phyloP scores from a whole-genome alignment of 108 stramenopile species.

The Nitzschia sp. region DNA sequence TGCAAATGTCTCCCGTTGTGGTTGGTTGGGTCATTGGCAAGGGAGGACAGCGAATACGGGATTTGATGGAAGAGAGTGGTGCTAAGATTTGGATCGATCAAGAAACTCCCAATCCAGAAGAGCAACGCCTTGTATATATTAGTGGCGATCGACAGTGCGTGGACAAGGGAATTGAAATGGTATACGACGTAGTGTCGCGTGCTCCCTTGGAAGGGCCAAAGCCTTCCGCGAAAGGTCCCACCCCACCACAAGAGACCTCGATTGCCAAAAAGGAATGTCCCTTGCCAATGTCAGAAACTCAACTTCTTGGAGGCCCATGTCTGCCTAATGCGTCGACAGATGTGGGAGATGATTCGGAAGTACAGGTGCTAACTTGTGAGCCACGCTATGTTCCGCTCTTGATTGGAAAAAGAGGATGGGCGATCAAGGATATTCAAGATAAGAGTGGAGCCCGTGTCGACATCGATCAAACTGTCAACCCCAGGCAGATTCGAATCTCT shows the following conservation, averaged over 20 bases:
- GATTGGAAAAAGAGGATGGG: slow-evolving; percentile 85
- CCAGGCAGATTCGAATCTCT: slow-evolving; percentile 75
- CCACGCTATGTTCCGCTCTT: slow-evolving; percentile 78
- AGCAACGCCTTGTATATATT: slow-evolving; percentile 79
- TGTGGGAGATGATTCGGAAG: neutral
- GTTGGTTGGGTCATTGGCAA: slow-evolving; percentile 92
- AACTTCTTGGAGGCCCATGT: too few relatives aligned
- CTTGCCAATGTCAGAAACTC: neutral
- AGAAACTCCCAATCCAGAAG: slow-evolving; percentile 70
- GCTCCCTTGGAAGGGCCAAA: slow-evolving; percentile 55
- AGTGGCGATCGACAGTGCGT: slow-evolving; percentile 75
- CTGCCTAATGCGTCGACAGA: too few relatives aligned
- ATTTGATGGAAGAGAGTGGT: slow-evolving; percentile 89
- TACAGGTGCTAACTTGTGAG: slow-evolving; percentile 59
- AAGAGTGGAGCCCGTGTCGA: slow-evolving; percentile 77
- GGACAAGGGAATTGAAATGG: slow-evolving; percentile 70
- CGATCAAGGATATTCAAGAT: slow-evolving; percentile 86
- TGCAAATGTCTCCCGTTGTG: slow-evolving; percentile 50
- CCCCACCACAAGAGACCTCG: neutral
- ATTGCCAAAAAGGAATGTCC: neutral
- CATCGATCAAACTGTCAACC: slow-evolving; percentile 80
- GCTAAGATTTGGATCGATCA: slow-evolving; percentile 93
- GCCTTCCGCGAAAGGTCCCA: neutral
- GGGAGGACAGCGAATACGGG: slow-evolving; percentile 83
- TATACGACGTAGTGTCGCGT: slow-evolving; percentile 75